Evolutionary conservation across 305 asterid species (phyloP).

Genomic region (Fraxinus xanthoxyloides): DNA sequence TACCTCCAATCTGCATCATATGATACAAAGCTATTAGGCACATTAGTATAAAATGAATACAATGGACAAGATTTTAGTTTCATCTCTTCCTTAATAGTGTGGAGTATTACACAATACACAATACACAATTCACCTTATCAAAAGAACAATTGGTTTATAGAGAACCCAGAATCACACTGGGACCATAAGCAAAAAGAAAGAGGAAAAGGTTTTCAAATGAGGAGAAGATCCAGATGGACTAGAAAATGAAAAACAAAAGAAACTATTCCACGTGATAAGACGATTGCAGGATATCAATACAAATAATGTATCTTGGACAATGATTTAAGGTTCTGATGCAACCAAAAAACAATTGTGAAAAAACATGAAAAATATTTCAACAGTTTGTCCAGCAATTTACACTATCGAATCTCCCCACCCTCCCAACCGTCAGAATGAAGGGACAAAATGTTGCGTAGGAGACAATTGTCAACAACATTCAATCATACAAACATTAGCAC

Average conservation of each 20-base stretch:
- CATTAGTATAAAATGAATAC: background rate
- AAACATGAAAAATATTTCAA: background rate
- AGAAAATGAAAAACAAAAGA: background rate
- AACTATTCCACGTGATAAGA: background rate
- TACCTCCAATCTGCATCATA: constrained; percentile 83
- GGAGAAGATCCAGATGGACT: background rate
- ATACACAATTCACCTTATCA: no score
- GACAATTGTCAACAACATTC: background rate
- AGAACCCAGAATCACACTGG: background rate
- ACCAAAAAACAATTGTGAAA: background rate
- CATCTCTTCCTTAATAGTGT: background rate
- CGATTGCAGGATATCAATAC: background rate
- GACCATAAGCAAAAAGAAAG: background rate
- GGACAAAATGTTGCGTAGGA: background rate
- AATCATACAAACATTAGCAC: constrained; percentile 6
- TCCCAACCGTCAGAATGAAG: background rate
- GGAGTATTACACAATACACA: background rate
- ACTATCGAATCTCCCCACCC: background rate
- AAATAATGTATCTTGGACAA: background rate
- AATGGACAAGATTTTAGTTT: background rate
- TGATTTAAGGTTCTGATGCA: background rate
- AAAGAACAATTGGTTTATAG: background rate
- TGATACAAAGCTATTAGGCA: background rate
- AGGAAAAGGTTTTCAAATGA: background rate
- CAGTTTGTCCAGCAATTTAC: background rate